phyloP scores from a whole-genome alignment of 179 eudicot species.

The Gypsophila paniculata region DNA sequence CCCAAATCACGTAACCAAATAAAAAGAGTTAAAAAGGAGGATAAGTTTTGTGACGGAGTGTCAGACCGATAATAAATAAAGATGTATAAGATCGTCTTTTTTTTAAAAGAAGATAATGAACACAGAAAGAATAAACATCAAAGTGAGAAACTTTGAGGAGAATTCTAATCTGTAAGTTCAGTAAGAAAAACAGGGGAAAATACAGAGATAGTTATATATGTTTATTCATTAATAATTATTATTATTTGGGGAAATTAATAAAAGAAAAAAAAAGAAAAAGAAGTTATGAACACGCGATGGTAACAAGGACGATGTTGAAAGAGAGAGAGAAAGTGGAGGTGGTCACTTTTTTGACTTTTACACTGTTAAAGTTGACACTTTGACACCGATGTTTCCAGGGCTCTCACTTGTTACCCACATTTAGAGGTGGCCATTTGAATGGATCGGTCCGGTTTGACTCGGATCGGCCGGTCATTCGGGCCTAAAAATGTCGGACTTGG shows the following conservation, averaged over 20 bases:
- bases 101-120: background rate
- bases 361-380: conserved; percentile 13
- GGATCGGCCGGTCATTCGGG: too few species aligned
- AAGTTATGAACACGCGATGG: conserved; percentile 24
- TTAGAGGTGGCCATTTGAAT: too few species aligned
- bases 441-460: too few species aligned
- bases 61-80: too few species aligned
- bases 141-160: background rate
- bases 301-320: conserved; percentile 18
- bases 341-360: conserved; percentile 31
- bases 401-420: too few species aligned
- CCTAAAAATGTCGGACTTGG: too few species aligned
- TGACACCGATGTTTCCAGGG: conserved; percentile 2
- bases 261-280: background rate
- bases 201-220: conserved; percentile 4
- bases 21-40: background rate
- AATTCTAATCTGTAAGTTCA: background rate
- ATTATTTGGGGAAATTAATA: too few species aligned
- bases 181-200: conserved; percentile 4
- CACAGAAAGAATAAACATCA: conserved; percentile 23
- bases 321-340: conserved; percentile 17
- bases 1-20: conserved; percentile 7
- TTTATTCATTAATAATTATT: too few species aligned
- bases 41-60: background rate
- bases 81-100: too few species aligned